Conservation (phyloP, 371 early-diverging fungal species). For the Synchytrium microbalum region DNA sequence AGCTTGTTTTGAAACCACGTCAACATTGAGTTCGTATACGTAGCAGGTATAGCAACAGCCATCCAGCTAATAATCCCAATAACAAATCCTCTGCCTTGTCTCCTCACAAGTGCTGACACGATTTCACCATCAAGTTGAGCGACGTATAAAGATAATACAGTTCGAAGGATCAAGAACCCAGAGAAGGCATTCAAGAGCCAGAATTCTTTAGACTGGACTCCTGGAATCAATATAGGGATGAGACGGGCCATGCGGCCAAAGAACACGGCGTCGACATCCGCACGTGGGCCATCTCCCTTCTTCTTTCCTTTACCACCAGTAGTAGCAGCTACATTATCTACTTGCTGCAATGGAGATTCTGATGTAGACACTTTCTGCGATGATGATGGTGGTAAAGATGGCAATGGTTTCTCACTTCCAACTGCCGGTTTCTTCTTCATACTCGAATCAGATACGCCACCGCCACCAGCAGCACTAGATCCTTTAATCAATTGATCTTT, state of each 20-base stretch:
- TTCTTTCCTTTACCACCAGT: constrained; percentile 13
- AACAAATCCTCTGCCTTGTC: constrained; percentile 38
- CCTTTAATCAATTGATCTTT: not conserved
- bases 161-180: constrained; percentile 53
- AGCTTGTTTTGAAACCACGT: constrained; percentile 79
- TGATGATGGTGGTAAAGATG: not conserved
- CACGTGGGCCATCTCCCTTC: constrained; percentile 16
- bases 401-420: too few species aligned
- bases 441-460: too few species aligned
- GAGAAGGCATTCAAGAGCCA: constrained; percentile 72
- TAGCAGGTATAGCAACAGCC: constrained; percentile 91
- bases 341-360: not conserved
- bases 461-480: not conserved
- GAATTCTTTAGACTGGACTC: constrained; percentile 68
- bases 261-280: constrained; percentile 70
- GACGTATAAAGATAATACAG: constrained; percentile 41
- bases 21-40: constrained; percentile 95
- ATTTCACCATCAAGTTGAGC: constrained; percentile 91
- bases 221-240: constrained; percentile 70
- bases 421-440: too few species aligned
- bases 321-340: not conserved
- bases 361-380: not conserved
- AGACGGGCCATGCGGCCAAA: constrained; percentile 58
- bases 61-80: constrained; percentile 68
- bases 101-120: constrained; percentile 71